Evolutionary conservation across 2,329 filamentous ascomycete genomes (phyloP), one percentile per base, ranked within the genome.

Genomic region (Trichoderma cornu-damae): DNA sequence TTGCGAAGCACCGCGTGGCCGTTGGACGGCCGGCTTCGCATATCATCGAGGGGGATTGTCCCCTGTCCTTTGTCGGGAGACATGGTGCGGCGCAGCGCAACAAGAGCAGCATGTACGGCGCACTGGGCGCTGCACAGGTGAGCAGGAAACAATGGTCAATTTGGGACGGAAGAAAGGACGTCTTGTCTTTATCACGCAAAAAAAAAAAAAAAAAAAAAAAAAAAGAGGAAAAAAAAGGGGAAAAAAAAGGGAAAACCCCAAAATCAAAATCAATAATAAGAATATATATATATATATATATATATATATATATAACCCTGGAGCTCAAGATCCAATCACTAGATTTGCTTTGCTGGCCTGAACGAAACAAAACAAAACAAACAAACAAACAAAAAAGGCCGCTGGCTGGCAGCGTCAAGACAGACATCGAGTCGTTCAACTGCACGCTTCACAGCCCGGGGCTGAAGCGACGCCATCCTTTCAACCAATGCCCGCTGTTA

Each of bases 41-140:
- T 62, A 16, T 63, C 58, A 18, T 61, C 60, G 32, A 62, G 57
- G 24, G 37, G 57, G 26, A 61, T 57, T 22, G 48, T 61, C 12
- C 53, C 58, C 24, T 57, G 54, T 6, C 46, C 51, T 28, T 46
- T 59, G 16, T 61, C 60, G 24, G 57, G 50, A 14, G 60, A 48
- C 62, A 62, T 64, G 16, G 60, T 53, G 44, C 18, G 11, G 20
- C 30, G 42, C 34, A 44, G n/a, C 7, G 24, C 26, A 20, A 35
- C 44, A 37, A 34, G 16, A 28, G 34, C n/a, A 35, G 18, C 26
- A 46, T 46, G 24, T 28, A 35, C 20, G 20, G 24, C 20, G n/a
- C 35, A n/a, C 26, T 37, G 26, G 12, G 14, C 38, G 38, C 38
- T 42, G 18, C 12, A 22, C 26, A n/a, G 16, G 16, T 8, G 30